Conservation (phyloP, 495 filamentous ascomycete species). For the Penicillium pancosmium region DNA sequence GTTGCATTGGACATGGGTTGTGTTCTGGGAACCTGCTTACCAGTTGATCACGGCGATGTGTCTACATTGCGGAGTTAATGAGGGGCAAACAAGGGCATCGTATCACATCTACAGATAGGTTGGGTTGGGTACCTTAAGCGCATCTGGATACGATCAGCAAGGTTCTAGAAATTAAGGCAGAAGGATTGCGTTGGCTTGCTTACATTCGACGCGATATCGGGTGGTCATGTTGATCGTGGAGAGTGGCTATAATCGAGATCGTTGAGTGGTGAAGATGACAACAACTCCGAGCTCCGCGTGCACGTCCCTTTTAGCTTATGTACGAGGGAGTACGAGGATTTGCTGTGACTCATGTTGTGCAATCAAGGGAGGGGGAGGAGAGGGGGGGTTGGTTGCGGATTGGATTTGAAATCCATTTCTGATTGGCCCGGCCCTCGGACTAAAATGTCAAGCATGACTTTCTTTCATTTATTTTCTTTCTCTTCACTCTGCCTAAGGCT, state of each 20-base stretch:
- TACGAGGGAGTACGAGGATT: neutral
- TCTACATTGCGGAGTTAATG: slow-evolving; percentile 43
- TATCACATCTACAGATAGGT: neutral
- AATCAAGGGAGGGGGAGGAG: neutral
- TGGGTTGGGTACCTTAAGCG: slow-evolving; percentile 61
- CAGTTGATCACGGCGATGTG: slow-evolving; percentile 85
- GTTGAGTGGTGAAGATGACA: neutral
- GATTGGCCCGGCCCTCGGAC: neutral
- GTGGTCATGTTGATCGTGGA: slow-evolving; percentile 68
- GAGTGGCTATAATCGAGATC: neutral
- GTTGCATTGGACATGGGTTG: neutral
- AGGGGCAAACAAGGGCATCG: slow-evolving; percentile 3
- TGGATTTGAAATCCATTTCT: no score
- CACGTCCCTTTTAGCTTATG: neutral
- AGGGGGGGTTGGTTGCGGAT: no score
- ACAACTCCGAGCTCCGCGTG: slow-evolving; percentile 7
- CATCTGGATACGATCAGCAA: slow-evolving; percentile 57
- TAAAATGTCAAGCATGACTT: neutral
- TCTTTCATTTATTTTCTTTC: neutral
- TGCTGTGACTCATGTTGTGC: slow-evolving; percentile 4
- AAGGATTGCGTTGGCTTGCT: slow-evolving; percentile 26
- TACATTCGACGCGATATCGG: slow-evolving; percentile 89
- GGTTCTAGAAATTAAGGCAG: slow-evolving; percentile 13
- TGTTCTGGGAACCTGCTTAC: slow-evolving; percentile 41
- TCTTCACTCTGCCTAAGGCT: neutral